A percentile compares a stretch with the other conserved stretches of the same genome.
Evolutionary conservation across 148 eudicot genomes (phyloP).

Genomic region (Rhododendron molle): DNA sequence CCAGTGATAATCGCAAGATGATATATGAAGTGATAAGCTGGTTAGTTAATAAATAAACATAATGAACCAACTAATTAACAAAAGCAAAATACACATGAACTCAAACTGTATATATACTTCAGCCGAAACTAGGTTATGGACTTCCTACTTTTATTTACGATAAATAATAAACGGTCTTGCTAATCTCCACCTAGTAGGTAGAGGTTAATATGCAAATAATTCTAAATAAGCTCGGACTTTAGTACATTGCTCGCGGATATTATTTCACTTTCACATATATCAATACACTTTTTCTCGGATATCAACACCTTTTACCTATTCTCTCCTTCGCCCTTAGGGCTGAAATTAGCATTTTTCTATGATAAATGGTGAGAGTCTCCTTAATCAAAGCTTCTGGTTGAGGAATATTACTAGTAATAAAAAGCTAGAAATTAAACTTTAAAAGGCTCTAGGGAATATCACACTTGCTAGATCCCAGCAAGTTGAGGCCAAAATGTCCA

Average conservation of each 20-base stretch:
- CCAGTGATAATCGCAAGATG: not conserved
- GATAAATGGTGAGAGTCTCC: not conserved
- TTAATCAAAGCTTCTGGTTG: not conserved
- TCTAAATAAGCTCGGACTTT: too few relatives aligned
- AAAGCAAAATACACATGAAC: not conserved
- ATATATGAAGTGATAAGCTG: not conserved
- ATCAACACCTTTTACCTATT: too few relatives aligned
- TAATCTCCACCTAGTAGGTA: too few relatives aligned
- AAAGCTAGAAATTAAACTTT: not conserved
- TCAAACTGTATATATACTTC: not conserved
- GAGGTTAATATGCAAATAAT: too few relatives aligned
- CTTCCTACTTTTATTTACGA: not conserved
- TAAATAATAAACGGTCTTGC: not conserved
- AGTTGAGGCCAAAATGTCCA: conserved; percentile 17
- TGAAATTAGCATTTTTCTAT: too few relatives aligned
- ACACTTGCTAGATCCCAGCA: conserved; percentile 17
- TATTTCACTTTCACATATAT: too few relatives aligned
- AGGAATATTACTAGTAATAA: not conserved
- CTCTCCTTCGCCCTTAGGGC: not conserved
- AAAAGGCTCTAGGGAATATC: conserved; percentile 1
- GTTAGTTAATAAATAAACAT: too few relatives aligned
- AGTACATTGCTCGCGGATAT: too few relatives aligned
- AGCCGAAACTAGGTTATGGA: not conserved
- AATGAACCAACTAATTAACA: not conserved
- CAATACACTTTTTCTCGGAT: too few relatives aligned